Evolutionary conservation across 331 rosid genomes (phyloP), one percentile per base, ranked within the genome.

Genomic region (Quercus phellos): DNA sequence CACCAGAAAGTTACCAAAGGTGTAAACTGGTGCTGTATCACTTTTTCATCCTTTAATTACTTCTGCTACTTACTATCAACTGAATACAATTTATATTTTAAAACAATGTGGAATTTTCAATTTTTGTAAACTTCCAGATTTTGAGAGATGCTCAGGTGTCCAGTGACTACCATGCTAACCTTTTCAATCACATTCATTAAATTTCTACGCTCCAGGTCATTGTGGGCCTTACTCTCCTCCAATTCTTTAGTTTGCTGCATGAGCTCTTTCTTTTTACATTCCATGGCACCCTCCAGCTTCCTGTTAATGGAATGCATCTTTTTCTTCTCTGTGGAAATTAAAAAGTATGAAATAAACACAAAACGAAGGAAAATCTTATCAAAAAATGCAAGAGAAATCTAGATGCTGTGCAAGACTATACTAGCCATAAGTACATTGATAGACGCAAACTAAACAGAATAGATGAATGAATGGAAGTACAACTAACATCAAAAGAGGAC

Each of bases 141-240:
- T 46, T 5, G 12, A 16, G 42, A 6, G 53, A 50, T 21, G 60
- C 13, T 29, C 35, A 32, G 30, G n/a, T 55, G 60, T 34, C 72
- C 24, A 32, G 70, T 54, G 73, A 68, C 69, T 54, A 35, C 38
- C 17, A 46, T 53, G 12, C 46, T 22, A 7, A 73, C 87, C 75
- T 74, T 77, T 60, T 74, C 75, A 54, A 80, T 80, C 80, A 80
- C 85, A 75, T 77, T 77, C 53, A 43, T 60, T 5, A 77, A 70
- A 53, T 29, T 72, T 51, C 67, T 73, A 64, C 54, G 42, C 74
- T 56, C 77, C 51, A 27, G 72, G 42, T 73, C 82, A 72, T 77
- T 80, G n/a, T 72, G 70, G 34, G 74, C 71, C 38, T 66, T 80
- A 19, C 64, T 68, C 59, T 74, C 81, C 68, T 74, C 66, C 78